These are phyloP conservation scores for Excoecaria agallocha DNA, from an alignment of 345 rosid species.

Conservation along the genomic window DNA sequence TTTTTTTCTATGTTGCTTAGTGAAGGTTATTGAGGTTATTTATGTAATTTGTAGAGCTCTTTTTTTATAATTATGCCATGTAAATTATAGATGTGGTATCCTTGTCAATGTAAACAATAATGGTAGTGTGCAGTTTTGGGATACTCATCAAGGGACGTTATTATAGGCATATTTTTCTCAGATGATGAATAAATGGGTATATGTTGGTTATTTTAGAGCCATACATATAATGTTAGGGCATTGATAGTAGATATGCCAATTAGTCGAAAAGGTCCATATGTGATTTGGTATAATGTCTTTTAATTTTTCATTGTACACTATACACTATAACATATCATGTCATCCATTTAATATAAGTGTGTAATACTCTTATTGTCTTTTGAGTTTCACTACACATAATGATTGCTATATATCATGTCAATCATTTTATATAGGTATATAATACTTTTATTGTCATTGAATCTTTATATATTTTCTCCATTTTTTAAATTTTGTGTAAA, in stretches of 20 bases:
- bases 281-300: constrained; percentile 6
- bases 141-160: constrained; percentile 76
- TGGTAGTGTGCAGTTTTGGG: constrained; percentile 97
- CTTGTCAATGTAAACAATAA: constrained; percentile 90
- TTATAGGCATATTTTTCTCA: constrained; percentile 62
- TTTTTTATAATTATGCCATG: constrained; percentile 17
- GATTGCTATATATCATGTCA: too few relatives aligned
- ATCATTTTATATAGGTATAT: too few relatives aligned
- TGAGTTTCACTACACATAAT: too few relatives aligned
- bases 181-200: constrained; percentile 72
- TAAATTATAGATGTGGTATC: constrained; percentile 54
- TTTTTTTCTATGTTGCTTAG: neutral
- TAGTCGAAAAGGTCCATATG: constrained; percentile 64
- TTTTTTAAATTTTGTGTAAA: too few relatives aligned
- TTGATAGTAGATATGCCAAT: constrained; percentile 86
- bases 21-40: neutral
- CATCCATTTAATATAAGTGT: neutral
- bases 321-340: too few relatives aligned
- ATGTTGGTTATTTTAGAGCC: constrained; percentile 78
- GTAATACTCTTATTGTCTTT: neutral
- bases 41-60: constrained; percentile 8
- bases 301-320: neutral
- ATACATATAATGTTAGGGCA: constrained; percentile 90
- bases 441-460: too few relatives aligned
- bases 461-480: too few relatives aligned